Conservation (phyloP, 208 protist species). For the Leishmania martiniquensis region DNA sequence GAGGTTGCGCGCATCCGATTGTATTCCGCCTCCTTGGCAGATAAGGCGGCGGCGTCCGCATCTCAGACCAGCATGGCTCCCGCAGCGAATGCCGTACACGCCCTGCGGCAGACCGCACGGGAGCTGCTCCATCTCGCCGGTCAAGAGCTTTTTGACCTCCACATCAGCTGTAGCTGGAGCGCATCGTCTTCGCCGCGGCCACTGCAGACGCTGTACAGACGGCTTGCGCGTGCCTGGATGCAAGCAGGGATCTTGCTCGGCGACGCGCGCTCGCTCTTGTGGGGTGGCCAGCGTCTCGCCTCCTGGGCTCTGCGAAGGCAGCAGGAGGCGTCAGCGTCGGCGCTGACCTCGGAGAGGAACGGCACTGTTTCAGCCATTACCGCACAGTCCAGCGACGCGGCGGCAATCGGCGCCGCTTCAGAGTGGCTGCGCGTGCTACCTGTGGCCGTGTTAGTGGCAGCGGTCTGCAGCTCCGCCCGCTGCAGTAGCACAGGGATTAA, state of each 20-base stretch:
- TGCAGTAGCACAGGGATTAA: not conserved
- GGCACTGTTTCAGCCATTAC: not conserved
- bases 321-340: conserved; percentile 1
- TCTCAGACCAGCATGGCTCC: not conserved
- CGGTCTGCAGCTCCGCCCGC: not conserved
- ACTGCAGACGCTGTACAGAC: not conserved
- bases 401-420: not conserved
- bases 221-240: conserved; percentile 22
- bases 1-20: not conserved
- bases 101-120: conserved; percentile 4
- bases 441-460: not conserved
- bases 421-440: conserved; percentile 27
- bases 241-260: conserved; percentile 33
- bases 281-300: conserved; percentile 12
- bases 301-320: not conserved
- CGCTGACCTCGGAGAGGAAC: not conserved
- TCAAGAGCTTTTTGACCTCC: conserved; percentile 4
- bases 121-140: conserved; percentile 18
- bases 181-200: not conserved
- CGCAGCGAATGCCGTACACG: not conserved
- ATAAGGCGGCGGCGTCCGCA: not conserved
- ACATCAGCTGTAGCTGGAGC: not conserved
- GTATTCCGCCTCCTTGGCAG: not conserved
- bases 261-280: conserved; percentile 12
- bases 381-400: not conserved